Conservation (phyloP, 352 stramenopile species). For the Thalassiosira mediterranea region DNA sequence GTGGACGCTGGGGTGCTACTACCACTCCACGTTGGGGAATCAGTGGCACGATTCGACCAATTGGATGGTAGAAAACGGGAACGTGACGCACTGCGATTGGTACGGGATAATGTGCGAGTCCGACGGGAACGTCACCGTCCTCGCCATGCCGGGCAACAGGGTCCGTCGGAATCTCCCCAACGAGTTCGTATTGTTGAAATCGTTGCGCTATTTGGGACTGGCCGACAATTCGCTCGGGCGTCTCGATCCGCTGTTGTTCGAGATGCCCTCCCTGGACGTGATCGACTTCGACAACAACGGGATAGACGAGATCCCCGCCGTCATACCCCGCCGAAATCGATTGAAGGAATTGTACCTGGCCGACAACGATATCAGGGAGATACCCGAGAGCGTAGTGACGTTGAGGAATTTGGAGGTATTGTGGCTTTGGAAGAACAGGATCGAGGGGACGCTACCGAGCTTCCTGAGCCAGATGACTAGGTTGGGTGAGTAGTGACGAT, state of each 20-base stretch:
- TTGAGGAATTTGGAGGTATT: slow-evolving; percentile 36
- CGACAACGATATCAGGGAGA: slow-evolving; percentile 14
- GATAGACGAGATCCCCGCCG: slow-evolving; percentile 11
- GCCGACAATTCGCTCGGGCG: slow-evolving; percentile 35
- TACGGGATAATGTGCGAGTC: slow-evolving; percentile 51
- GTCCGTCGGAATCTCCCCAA: slow-evolving; percentile 42
- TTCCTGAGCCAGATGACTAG: slow-evolving; percentile 23
- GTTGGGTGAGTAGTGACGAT: slow-evolving; percentile 31
- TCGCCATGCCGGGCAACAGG: slow-evolving; percentile 54
- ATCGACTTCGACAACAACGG: slow-evolving; percentile 48
- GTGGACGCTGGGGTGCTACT: slow-evolving; percentile 25
- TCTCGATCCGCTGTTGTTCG: slow-evolving; percentile 35
- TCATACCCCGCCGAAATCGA: slow-evolving; percentile 19
- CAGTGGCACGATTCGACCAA: slow-evolving; percentile 50
- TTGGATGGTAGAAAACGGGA: slow-evolving; percentile 52
- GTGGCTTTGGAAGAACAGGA: slow-evolving; percentile 23
- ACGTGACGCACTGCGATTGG: slow-evolving; percentile 53
- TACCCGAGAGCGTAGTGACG: slow-evolving; percentile 16
- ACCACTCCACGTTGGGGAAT: slow-evolving; percentile 16
- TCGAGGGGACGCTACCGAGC: slow-evolving; percentile 23
- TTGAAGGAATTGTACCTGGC: slow-evolving; percentile 34
- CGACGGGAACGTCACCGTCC: slow-evolving; percentile 20
- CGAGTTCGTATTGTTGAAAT: slow-evolving; percentile 41
- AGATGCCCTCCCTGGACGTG: slow-evolving; percentile 33
- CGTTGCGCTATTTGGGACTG: slow-evolving; percentile 45